Evolutionary conservation across 371 early-diverging fungal genomes (phyloP).

Genomic region (Mucor mucedo): DNA sequence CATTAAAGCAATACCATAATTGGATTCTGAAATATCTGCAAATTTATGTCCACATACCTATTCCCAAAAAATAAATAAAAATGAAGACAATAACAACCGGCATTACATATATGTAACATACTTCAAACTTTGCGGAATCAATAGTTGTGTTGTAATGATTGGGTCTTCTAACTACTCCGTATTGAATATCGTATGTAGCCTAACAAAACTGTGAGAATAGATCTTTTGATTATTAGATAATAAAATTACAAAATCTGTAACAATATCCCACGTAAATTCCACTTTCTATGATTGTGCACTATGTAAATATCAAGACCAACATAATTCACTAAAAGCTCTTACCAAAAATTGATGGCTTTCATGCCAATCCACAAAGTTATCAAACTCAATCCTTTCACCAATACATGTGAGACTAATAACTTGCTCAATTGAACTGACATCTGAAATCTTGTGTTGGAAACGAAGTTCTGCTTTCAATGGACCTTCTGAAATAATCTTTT

Average conservation of each 20-base stretch:
- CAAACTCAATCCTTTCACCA: slow-evolving; percentile 83
- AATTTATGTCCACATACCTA: slow-evolving; percentile 90
- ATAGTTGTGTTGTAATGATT: slow-evolving; percentile 93
- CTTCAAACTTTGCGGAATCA: slow-evolving; percentile 83
- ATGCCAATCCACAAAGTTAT: slow-evolving; percentile 86
- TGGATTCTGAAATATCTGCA: slow-evolving; percentile 91
- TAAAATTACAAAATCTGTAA: slow-evolving; percentile 67
- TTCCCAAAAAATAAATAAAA: too few relatives aligned
- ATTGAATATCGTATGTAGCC: slow-evolving; percentile 96
- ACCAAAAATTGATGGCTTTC: slow-evolving; percentile 87
- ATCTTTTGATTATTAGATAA: neutral
- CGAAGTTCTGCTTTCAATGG: slow-evolving; percentile 64
- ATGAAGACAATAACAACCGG: too few relatives aligned
- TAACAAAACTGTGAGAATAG: slow-evolving; percentile 12
- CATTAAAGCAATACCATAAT: slow-evolving; percentile 92
- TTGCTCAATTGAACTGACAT: slow-evolving; percentile 73
- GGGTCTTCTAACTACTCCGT: slow-evolving; percentile 89
- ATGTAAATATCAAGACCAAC: neutral
- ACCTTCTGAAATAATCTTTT: slow-evolving; percentile 38
- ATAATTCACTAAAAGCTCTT: slow-evolving; percentile 7
- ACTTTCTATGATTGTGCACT: slow-evolving; percentile 68
- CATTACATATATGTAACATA: slow-evolving; percentile 7
- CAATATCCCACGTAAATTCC: slow-evolving; percentile 88
- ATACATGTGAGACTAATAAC: slow-evolving; percentile 69
- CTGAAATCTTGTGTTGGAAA: slow-evolving; percentile 67